A percentile compares a stretch with the other conserved stretches of the same genome.
These are phyloP conservation scores for Gomphus bonarii DNA, from an alignment of 1,284 basidiomycete species.

Conservation along the genomic window DNA sequence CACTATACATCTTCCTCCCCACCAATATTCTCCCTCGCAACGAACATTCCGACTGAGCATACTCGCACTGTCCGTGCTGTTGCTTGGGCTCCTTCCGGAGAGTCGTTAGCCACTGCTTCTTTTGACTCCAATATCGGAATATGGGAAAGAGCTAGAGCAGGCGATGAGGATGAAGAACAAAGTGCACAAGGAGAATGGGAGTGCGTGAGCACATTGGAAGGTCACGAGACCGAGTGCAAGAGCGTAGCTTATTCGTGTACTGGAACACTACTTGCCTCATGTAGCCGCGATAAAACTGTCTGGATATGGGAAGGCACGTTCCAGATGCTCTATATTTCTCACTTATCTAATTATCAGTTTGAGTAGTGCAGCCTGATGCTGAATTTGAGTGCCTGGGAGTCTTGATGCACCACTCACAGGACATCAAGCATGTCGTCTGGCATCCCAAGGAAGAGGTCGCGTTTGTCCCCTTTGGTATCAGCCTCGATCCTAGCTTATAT, in stretches of 20 bases:
- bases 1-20: constrained; percentile 39
- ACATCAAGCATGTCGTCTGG: constrained; percentile 94
- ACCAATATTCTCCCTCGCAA: constrained; percentile 41
- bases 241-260: constrained; percentile 76
- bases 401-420: constrained; percentile 95
- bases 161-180: constrained; percentile 26
- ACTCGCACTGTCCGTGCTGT: constrained; percentile 84
- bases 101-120: constrained; percentile 85
- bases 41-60: constrained; percentile 75
- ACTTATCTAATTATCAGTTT: neutral
- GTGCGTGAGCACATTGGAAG: constrained; percentile 81
- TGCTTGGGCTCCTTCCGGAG: constrained; percentile 86
- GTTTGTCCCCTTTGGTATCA: neutral
- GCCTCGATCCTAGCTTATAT: neutral
- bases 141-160: constrained; percentile 68
- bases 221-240: constrained; percentile 98
- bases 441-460: constrained; percentile 88
- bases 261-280: constrained; percentile 83
- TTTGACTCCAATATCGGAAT: constrained; percentile 92
- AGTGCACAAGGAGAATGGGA: constrained; percentile 58
- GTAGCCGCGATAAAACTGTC: constrained; percentile 92
- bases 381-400: constrained; percentile 95
- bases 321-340: neutral
- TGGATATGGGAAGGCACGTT: constrained; percentile 97
- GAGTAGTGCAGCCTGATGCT: constrained; percentile 67